Base-by-base conservation (phyloP, 805 yeast genomes). In the Starmera quercuum region DNA sequence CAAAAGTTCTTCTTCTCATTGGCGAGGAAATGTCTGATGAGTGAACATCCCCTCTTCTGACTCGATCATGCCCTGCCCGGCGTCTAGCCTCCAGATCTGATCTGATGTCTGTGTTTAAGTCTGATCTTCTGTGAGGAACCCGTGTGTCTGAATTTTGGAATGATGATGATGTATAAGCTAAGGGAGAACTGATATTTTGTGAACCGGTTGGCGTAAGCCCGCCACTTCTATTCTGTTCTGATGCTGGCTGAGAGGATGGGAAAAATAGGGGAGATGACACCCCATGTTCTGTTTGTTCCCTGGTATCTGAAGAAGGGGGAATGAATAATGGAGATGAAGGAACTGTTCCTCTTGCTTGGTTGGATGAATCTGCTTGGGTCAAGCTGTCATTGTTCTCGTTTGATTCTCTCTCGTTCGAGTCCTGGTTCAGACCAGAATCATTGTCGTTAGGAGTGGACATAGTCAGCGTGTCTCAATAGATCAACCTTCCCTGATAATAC, bases 21-120 rank as follows among this genome's bases (percentile, higher is more conserved):
- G 92, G 87, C 3, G 94, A 78, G 1, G 85, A 72, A n/a, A 73
- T 58, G 36, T 83, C 94, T 0, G 80, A 66, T 1, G 80, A 73
- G 51, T 80, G 80, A 33, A 86, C 66, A 53, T 87, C 95, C 45
- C 92, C 86, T 61, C 96, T 73, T 36, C 75, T 64, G 31, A 65
- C 63, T 26, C 81, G 66, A 37, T 68, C 55, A 22, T 56, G 67
- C 33, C 77, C 64, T 31, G 69, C 71, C 44, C 70, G 60, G 42
- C 58, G 45, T 44, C 53, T 38, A 11, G 53, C 44, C 6, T 52
- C 41, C 53, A 53, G 54, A 41, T 72, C 77, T 16, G 74, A 65
- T 46, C 79, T 61, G 24, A 59, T 38, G 34, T 69, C 65, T 6
- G 63, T 50, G 18, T 53, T 53, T 17, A 60, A 35, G 35, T 63